Conservation (phyloP, 2,329 filamentous ascomycete species). For the Sclerotinia trifoliorum region DNA sequence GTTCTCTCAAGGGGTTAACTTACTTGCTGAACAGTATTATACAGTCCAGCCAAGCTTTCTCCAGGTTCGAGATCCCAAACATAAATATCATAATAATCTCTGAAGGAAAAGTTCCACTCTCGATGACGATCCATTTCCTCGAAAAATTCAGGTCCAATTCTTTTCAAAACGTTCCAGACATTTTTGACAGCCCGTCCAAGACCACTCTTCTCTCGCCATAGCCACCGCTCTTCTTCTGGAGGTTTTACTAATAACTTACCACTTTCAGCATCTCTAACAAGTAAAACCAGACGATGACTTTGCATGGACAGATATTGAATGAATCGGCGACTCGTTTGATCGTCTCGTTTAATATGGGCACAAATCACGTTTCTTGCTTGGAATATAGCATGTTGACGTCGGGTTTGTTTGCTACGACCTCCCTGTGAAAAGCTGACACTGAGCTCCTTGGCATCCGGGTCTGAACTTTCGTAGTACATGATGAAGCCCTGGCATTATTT, state of each 20-base stretch:
- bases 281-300: constrained; percentile 40
- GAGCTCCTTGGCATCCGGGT: constrained; percentile 38
- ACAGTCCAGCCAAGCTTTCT: constrained; percentile 36
- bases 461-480: constrained; percentile 28
- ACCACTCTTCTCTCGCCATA: constrained; percentile 43
- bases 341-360: constrained; percentile 45
- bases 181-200: constrained; percentile 43
- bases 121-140: constrained; percentile 42
- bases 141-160: constrained; percentile 43
- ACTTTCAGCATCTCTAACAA: constrained; percentile 46
- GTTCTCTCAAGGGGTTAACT: background rate
- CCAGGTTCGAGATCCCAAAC: constrained; percentile 44
- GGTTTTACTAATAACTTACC: constrained; percentile 42
- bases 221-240: constrained; percentile 43
- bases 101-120: constrained; percentile 44
- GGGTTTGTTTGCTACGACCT: constrained; percentile 37
- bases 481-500: constrained; percentile 31
- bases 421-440: constrained; percentile 40
- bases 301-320: constrained; percentile 46
- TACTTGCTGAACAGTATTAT: constrained; percentile 40
- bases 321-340: constrained; percentile 44
- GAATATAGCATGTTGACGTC: constrained; percentile 40
- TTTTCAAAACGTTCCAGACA: constrained; percentile 41
- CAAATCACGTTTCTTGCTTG: constrained; percentile 46
- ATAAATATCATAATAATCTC: constrained; percentile 46